Evolutionary conservation across 352 stramenopile genomes (phyloP).

Genomic region (Phytophthora hibernalis): DNA sequence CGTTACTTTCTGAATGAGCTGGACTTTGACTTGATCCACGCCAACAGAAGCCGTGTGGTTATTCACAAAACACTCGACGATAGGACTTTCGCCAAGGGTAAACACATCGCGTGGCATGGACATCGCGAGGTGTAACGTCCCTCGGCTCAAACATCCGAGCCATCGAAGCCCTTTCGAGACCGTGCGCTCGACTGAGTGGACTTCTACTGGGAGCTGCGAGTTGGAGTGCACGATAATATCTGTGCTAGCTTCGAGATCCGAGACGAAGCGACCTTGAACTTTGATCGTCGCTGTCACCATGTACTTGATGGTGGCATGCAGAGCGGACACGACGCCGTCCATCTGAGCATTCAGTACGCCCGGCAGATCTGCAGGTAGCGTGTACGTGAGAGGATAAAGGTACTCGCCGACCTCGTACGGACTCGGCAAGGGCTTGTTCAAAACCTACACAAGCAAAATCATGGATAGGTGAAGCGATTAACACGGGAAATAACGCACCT

Average conservation of each 20-base stretch:
- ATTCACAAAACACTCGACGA: conserved; percentile 77
- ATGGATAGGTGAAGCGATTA: conserved; percentile 9
- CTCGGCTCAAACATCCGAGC: conserved; percentile 62
- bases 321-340: conserved; percentile 52
- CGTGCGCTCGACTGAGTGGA: conserved; percentile 57
- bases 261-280: conserved; percentile 73
- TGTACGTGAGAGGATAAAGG: conserved; percentile 73
- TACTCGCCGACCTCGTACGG: conserved; percentile 71
- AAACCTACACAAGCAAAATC: conserved; percentile 42
- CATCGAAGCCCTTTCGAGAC: conserved; percentile 69
- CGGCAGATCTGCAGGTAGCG: conserved; percentile 57
- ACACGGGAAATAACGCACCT: background rate
- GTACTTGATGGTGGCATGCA: conserved; percentile 83
- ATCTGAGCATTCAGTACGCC: conserved; percentile 69
- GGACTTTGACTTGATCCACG: conserved; percentile 58
- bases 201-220: conserved; percentile 19
- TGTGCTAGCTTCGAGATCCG: conserved; percentile 68
- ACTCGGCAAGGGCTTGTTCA: conserved; percentile 55
- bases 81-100: conserved; percentile 57
- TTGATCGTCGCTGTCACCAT: conserved; percentile 72
- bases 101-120: conserved; percentile 76
- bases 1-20: conserved; percentile 70
- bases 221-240: conserved; percentile 55
- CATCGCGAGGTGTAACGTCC: conserved; percentile 66
- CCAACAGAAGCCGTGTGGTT: conserved; percentile 68